Evolutionary conservation across 805 yeast genomes (phyloP).

Genomic region (Metschnikowia orientalis): DNA sequence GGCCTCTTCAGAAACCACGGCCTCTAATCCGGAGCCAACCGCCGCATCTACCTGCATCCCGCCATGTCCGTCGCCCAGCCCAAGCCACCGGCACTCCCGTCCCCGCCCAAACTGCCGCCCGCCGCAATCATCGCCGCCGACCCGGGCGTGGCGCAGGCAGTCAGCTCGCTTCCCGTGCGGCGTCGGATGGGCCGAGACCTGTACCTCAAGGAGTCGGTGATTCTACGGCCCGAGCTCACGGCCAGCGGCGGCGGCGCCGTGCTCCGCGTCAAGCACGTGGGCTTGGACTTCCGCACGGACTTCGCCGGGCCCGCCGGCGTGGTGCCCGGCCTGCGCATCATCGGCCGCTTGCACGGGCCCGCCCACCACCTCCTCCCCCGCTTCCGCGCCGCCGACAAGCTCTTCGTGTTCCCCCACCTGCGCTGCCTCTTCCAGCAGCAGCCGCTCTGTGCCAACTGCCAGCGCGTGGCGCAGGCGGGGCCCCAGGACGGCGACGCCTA

Average conservation of each 20-base stretch:
- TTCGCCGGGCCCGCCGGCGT: conserved; percentile 7
- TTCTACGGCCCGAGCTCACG: conserved; percentile 8
- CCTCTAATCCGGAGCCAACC: too few species aligned
- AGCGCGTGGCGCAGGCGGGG: conserved; percentile 1
- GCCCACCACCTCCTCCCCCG: too few species aligned
- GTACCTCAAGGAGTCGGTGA: conserved; percentile 11
- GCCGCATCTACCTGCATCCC: too few species aligned
- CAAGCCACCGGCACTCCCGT: too few species aligned
- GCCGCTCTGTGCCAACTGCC: conserved; percentile 21
- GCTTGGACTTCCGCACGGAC: conserved; percentile 12
- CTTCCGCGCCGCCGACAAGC: conserved; percentile 6
- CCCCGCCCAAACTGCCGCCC: too few species aligned
- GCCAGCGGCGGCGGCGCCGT: conserved; percentile 6
- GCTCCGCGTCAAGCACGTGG: conserved; percentile 16
- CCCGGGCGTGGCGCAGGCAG: too few species aligned
- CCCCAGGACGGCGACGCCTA: conserved; percentile 7
- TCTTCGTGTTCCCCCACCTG: conserved; percentile 32
- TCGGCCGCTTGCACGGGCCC: conserved; percentile 26
- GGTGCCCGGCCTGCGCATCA: conserved; percentile 33
- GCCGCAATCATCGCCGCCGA: too few species aligned
- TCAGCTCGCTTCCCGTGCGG: conserved; percentile 14
- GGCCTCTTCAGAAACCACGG: too few species aligned
- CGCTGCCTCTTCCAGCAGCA: conserved; percentile 27
- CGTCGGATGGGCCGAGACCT: conserved; percentile 3
- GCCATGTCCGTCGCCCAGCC: too few species aligned